Evolutionary conservation across 2,329 filamentous ascomycete species (phyloP), one percentile per base, ranked within the genome.

Genomic region (Cladophialophora carrionii): DNA sequence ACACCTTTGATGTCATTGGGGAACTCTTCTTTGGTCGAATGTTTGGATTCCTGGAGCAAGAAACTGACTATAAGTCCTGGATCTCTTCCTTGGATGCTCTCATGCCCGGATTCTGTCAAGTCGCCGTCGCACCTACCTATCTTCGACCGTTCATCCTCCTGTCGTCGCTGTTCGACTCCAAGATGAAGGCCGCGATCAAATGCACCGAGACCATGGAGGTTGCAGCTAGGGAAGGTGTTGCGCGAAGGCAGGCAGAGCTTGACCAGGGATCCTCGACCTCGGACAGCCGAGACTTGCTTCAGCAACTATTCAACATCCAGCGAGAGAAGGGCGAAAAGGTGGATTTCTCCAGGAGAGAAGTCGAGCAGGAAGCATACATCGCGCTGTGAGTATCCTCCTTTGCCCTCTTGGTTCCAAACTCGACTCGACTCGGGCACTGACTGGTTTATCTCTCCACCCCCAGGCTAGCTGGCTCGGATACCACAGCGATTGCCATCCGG

Each of bases 1-100:
- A 75, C 64, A 72, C 79, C 3, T 81, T 78, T 73, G 79, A 82
- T 61, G 74, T 80, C n/a, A 73, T 80, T 20, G 78, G 79, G 20
- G 75, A 76, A 32, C 66, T 80, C 22, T 77, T 75, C 24, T 81
- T 80, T 53, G 76, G 79, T 22, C 72, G 74, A 10, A 74, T 74
- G 58, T 78, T 80, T 59, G 79, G 80, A 2, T 82, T 80, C 67
- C 71, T 81, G 55, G 71, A 80, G 29, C 68, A 73, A 6, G 74
- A 76, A 1, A 61, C 68, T 1, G 80, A 83, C 63, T 70, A 78
- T 59, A 74, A 76, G 29, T 73, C 74, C 5, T 78, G 76, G 57
- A 76, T 81, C 17, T 66, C 74, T 20, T 73, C 78, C 0, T 68
- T 79, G 0, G 74, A 78, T 41, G 74, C 63, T 7, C 62, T 75